Base-by-base conservation (phyloP, 1,284 basidiomycete genomes). In the Marasmius fiardii region DNA sequence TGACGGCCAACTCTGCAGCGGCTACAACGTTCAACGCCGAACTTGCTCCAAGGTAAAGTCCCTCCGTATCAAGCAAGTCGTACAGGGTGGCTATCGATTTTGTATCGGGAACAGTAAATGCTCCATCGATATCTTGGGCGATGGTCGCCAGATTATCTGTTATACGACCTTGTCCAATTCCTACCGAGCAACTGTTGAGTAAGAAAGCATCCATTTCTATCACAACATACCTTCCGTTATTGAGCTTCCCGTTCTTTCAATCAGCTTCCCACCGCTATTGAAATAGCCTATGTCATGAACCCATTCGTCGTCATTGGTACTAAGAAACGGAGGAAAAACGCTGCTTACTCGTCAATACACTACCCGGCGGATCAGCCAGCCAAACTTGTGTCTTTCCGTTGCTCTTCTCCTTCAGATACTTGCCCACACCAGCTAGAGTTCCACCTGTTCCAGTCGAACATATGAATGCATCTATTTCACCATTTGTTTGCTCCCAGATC, bases 361-460 rank as follows among this genome's bases (percentile, higher is more conserved):
- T 94, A 50, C 96, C 96, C 0, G 96, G 97, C 11, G 96, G 96
- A 68, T 99, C 96, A 21, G 96, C 96, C 39, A 99, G 77, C 92
- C 92, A 98, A 57, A 92, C 81, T 73, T 98, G 91, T 31, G 91
- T 86, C 71, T 82, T 83, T 16, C 94, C 94, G 0, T 71, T 74
- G 61, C 87, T 92, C 74, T 85, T 88, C 71, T 98, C 93, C 72
- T 91, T 92, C 66, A 99, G 71, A 68, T 82, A 93, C 64, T 83
- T 85, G 1, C 95, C 94, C 3, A 86, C 84, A 33, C 96, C 96
- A 1, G 96, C 95, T 18, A 99, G 78, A 0, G 96, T 98, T 1
- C 96, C 96, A 23, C 96, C 97, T 0, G 96, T 99, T 0, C 96
- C 96, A 0, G 96, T 98, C 14, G 94, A 79, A 68, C 94, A 97